Conservation (phyloP, 2,329 filamentous ascomycete species). For the Aureobasidium sp. region DNA sequence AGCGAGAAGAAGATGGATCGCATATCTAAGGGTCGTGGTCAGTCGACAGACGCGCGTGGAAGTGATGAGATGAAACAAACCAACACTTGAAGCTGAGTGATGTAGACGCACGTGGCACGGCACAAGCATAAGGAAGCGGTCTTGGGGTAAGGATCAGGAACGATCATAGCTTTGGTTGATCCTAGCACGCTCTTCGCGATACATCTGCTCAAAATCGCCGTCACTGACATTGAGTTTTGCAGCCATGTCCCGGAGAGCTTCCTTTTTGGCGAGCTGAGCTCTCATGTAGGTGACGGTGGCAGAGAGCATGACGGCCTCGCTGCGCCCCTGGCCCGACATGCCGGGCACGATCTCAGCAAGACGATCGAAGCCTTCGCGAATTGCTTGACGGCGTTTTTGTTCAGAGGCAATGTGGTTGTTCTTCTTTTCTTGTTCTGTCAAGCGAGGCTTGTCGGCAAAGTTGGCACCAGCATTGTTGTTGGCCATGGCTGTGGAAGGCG, state of each 20-base stretch:
- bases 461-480: constrained; percentile 11
- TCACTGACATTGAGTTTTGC: constrained; percentile 21
- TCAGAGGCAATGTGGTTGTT: constrained; percentile 65
- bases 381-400: constrained; percentile 63
- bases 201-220: constrained; percentile 21
- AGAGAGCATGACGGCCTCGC: constrained; percentile 75
- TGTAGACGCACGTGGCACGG: neutral
- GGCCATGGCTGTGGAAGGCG: neutral
- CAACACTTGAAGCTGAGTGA: neutral
- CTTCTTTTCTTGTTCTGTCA: constrained; percentile 65
- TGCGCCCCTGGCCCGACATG: constrained; percentile 73
- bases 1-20: neutral
- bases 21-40: neutral
- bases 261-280: constrained; percentile 33
- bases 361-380: constrained; percentile 75
- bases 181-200: constrained; percentile 16
- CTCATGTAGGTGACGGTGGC: constrained; percentile 39
- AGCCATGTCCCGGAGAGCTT: constrained; percentile 31
- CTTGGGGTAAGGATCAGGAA: neutral
- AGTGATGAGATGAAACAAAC: neutral
- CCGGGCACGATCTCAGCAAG: constrained; percentile 75
- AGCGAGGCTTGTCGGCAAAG: constrained; percentile 50
- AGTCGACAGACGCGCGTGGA: neutral
- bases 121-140: neutral
- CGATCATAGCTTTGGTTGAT: constrained; percentile 14